phyloP scores from a whole-genome alignment of 768 basidiomycete species.

The Trametes meyenii region DNA sequence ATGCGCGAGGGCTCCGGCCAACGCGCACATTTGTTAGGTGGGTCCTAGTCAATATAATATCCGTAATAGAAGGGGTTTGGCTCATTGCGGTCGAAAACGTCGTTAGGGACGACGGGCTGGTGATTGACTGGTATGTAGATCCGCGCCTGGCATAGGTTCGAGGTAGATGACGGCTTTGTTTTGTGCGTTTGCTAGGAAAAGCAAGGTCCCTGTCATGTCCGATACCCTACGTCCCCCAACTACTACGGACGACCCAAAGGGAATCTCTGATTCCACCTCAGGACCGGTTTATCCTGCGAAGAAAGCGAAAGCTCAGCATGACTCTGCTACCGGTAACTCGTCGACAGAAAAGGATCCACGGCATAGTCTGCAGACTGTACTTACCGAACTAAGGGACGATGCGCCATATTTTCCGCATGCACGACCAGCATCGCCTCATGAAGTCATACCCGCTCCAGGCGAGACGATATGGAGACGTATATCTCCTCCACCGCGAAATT shows the following conservation, averaged over 20 bases:
- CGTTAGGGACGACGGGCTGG: constrained; percentile 28
- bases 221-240: constrained; percentile 23
- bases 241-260: background rate
- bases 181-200: constrained; percentile 12
- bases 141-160: no score
- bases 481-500: background rate
- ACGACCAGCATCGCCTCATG: no score
- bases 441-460: background rate
- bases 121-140: constrained; percentile 27
- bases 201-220: constrained; percentile 23
- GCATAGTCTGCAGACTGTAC: no score
- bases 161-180: no score
- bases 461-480: constrained; percentile 7
- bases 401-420: no score
- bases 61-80: background rate
- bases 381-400: no score
- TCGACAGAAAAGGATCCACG: no score
- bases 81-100: background rate
- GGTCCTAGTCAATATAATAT: background rate
- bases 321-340: no score
- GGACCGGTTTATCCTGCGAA: background rate
- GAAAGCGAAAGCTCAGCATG: background rate
- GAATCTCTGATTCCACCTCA: background rate
- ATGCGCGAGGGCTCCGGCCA: constrained; percentile 10
- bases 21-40: constrained; percentile 23